Evolutionary conservation across 2,329 filamentous ascomycete species (phyloP), one percentile per base, ranked within the genome.

Genomic region (Phaeophleospora eucalypticola): DNA sequence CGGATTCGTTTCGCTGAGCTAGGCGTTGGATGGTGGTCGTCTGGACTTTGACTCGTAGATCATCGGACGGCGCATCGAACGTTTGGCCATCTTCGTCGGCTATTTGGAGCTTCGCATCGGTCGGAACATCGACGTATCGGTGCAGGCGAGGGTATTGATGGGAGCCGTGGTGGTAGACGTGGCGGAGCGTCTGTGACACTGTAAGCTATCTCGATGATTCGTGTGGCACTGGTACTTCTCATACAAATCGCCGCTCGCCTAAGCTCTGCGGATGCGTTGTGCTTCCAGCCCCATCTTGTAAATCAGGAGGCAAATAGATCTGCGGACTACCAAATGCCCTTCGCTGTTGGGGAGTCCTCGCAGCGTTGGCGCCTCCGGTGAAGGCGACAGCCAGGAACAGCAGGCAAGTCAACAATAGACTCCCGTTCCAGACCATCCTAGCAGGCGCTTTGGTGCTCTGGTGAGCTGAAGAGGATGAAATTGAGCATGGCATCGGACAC

Each of bases 131-230:
- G 51, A 85, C 76, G 58, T 81, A 83, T 48, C 84, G 79, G 67
- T 96, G 88, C 14, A 96, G 79, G 4, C 77, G 69, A 2, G 90
- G 90, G 58, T 95, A 81, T 57, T 79, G 73, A 66, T 91, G 80
- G 34, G 88, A 86, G 48, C 91, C 91, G 70, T 95, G 90, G 66
- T 96, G 90, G 70, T 88, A 93, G 61, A 97, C 84, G 69, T 98
- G 91, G 60, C 89, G 84, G 46, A 98, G 79, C 4, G 78, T 82
- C 72, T 78, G 65, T 45, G 40, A 35, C 32, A 20, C 27, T 43
- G 34, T 48, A 34, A 48, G 45, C 17, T 9, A 19, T n/a, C n/a
- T n/a, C n/a, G n/a, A n/a, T n/a, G n/a, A n/a, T n/a, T n/a, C n/a
- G n/a, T n/a, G n/a, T n/a, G n/a, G n/a, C n/a, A n/a, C n/a, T n/a